Evolutionary conservation across 768 basidiomycete species (phyloP), one percentile per base, ranked within the genome.

Genomic region (Mycena olivaceomarginata): DNA sequence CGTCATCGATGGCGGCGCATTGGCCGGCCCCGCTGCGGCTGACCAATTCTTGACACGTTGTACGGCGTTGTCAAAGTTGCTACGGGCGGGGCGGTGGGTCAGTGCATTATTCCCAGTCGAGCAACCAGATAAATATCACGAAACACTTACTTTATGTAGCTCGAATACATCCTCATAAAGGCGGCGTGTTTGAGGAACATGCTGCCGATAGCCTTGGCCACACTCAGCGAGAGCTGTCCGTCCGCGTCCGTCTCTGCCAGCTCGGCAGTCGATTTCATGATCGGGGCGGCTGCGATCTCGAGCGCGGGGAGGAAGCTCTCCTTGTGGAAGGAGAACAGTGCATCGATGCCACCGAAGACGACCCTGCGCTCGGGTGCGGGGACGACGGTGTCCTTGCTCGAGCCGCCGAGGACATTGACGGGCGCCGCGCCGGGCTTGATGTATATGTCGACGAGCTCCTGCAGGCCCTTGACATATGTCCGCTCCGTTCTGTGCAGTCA

Each of bases 91-190:
- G 31, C 7, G 59, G 56, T 57, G 16, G 40, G 59, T 60, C 59
- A 60, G 15, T 16, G 45, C 51, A 64, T 64, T 79, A 72, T 71
- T 56, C 46, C 48, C 10, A 25, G 43, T 75, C 46, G 69, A 18
- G 40, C 60, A 45, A 56, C 65, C 25, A 70, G 59, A 66, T 65
- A n/a, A 22, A 51, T 74, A 11, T 75, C 77, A 64, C 25, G 64
- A 67, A 72, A 65, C 51, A 86, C 94, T 83, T 84, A 97, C 96
- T 99, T 99, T 90, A 98, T 98, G 84, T 99, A 99, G 59, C 95
- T 95, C 43, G 97, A 97, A 84, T 99, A 99, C 95, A 99, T 99
- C 87, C 90, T 96, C 96, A 99, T 97, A 88, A 99, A 99, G 5
- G 98, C 97, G 41, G 97, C 96, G 85, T 99, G 97, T 69, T 94